Evolutionary conservation across 2,329 filamentous ascomycete genomes (phyloP), one percentile per base, ranked within the genome.

Genomic region (Coniochaeta sp.): DNA sequence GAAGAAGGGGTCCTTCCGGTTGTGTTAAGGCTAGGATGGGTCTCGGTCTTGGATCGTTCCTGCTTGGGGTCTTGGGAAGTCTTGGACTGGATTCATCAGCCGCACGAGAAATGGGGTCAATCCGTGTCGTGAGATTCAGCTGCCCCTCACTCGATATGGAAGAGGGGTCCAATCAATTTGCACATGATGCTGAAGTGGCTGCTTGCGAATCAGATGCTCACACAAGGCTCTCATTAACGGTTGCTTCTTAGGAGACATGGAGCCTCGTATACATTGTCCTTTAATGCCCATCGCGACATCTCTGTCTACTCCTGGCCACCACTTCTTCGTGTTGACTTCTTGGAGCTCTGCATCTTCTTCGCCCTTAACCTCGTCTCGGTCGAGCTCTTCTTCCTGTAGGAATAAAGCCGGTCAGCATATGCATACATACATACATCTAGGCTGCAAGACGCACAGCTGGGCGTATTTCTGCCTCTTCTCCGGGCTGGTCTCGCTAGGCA

Each of bases 391-490:
- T 56, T 55, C 12, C 60, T 62, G 35, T 22, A 26, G 27, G 27
- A 6, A n/a, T n/a, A n/a, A 42, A 24, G 26, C 24, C 24, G 26
- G 35, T 30, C 20, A 24, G 13, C 7, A 42, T 30, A 3, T 33
- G 3, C 12, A 53, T 16, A 50, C 28, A 27, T 7, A 5, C 7
- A 33, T 20, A 16, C 6, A 28, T 4, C 46, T 20, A 35, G 22
- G 22, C 14, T 14, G 13, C 4, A 5, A 42, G n/a, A 61, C 61
- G 51, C 50, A 63, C 61, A 61, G 32, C 12, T 55, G 57, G 24
- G 55, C 57, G n/a, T 61, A 58, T 51, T 62, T 62, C 28, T 55
- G 54, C 31, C 46, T 51, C 51, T 58, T 62, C 9, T 59, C 60
- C 1, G 58, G 53, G 20, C 54, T 57, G 8, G 58, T 57, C 33